phyloP scores from a whole-genome alignment of 2,329 filamentous ascomycete genomes.

The Botrytis tulipae region DNA sequence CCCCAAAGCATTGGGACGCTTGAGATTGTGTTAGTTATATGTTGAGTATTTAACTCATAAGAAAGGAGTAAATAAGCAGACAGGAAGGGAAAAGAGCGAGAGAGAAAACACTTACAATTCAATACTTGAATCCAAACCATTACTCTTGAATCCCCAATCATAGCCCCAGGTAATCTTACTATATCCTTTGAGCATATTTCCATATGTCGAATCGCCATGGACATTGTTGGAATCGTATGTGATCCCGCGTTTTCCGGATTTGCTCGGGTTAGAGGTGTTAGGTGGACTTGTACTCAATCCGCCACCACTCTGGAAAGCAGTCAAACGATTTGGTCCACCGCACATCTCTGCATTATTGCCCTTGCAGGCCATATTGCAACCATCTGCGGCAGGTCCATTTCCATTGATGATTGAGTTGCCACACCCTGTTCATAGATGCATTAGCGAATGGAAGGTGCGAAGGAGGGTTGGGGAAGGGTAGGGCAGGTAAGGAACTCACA shows the following conservation, averaged over 20 bases:
- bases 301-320: conserved; percentile 10
- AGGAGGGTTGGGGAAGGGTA: not conserved
- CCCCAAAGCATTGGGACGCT: conserved; percentile 65
- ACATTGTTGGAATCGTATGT: conserved; percentile 58
- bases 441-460: not conserved
- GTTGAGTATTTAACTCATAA: not conserved
- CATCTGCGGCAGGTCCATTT: conserved; percentile 26
- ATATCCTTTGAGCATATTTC: conserved; percentile 46
- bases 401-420: conserved; percentile 27
- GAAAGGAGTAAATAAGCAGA: not conserved
- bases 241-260: conserved; percentile 58
- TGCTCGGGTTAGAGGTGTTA: not conserved
- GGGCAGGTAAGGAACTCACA: conserved; percentile 19
- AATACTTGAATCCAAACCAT: conserved; percentile 43
- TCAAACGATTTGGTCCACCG: conserved; percentile 27
- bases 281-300: conserved; percentile 1
- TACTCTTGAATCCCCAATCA: conserved; percentile 60
- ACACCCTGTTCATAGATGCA: conserved; percentile 22
- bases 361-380: conserved; percentile 36
- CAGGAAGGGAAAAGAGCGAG: not conserved
- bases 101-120: conserved; percentile 36
- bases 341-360: conserved; percentile 33
- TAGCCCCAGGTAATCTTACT: conserved; percentile 57
- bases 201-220: conserved; percentile 21
- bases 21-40: not conserved